Evolutionary conservation across 2,329 filamentous ascomycete species (phyloP), one percentile per base, ranked within the genome.

Genomic region (Teratosphaeria destructans): DNA sequence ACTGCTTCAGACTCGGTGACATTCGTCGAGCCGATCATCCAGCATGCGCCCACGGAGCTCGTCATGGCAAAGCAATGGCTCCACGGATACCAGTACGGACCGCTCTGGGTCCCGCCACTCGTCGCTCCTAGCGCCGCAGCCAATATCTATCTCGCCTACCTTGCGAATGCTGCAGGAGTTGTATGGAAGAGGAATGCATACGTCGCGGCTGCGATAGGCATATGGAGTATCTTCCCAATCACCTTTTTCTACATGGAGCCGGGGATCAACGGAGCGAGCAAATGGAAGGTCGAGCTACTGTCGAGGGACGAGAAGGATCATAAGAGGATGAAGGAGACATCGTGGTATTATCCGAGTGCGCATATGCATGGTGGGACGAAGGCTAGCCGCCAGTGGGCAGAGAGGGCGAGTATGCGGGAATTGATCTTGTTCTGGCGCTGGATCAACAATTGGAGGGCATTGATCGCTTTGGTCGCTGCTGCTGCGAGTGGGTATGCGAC

Each of bases 231-330:
- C n/a, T 62, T 72, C 19, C 72, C 72, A 0, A 72, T 73, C 32
- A 75, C 73, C 0, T 69, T 73, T 55, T 64, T 74, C 32, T 72
- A 72, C 60, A 75, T 75, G 68, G 74, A 75, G 62, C 72, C 72
- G 5, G 68, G 67, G 1, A 68, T 75, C 52, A 75, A 76, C 54
- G 73, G 73, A 5, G 71, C 73, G 1, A 67, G 62, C 16, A 75
- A 75, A 59, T 75, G 73, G 72, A 75, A 74, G 60, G 71, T 68
- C 5, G 69, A 74, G 57, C 62, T 64, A 55, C 55, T 75, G 49
- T 58, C 74, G 57, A 66, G 64, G 47, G 65, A 67, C n/a, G 67
- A 69, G 55, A 62, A 60, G 2, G 43, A 49, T 49, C 43, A 49
- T 19, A 65, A 66, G 58, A 60, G 37, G 12, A 60, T 69, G 65